Evolutionary conservation across 2,329 filamentous ascomycete genomes (phyloP).

Genomic region (Phaeosphaeria sp.): DNA sequence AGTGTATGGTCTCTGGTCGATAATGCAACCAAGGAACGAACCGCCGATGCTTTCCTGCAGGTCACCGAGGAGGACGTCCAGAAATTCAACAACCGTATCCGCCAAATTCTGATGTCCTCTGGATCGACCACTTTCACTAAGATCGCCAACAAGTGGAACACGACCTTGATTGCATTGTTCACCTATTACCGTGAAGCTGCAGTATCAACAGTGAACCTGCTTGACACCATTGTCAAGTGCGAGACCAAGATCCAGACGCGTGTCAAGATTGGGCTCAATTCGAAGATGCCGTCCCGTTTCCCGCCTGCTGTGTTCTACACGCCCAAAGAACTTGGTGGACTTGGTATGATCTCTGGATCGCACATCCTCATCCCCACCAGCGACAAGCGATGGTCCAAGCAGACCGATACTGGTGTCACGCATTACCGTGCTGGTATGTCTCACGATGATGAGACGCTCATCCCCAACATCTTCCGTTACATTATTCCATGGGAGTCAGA

Average conservation of each 20-base stretch:
- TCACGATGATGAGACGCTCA: slow-evolving; percentile 95
- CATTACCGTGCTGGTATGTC: slow-evolving; percentile 98
- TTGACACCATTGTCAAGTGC: slow-evolving; percentile 98
- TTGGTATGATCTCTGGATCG: slow-evolving; percentile 98
- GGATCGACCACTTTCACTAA: slow-evolving; percentile 99
- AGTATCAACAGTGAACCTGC: slow-evolving; percentile 88
- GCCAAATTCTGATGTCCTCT: slow-evolving; percentile 98
- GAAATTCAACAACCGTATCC: slow-evolving; percentile 98
- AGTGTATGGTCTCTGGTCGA: slow-evolving; percentile 98
- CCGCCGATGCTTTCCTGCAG: slow-evolving; percentile 95
- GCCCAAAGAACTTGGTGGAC: slow-evolving; percentile 93
- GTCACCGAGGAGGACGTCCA: slow-evolving; percentile 98
- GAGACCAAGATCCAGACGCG: slow-evolving; percentile 99
- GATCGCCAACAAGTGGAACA: slow-evolving; percentile 99
- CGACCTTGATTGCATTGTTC: slow-evolving; percentile 92
- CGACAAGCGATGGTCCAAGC: slow-evolving; percentile 98
- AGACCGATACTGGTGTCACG: slow-evolving; percentile 95
- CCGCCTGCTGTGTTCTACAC: slow-evolving; percentile 98
- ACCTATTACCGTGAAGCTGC: slow-evolving; percentile 98
- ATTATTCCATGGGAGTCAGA: slow-evolving; percentile 99
- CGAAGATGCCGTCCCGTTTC: slow-evolving; percentile 99
- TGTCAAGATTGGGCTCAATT: slow-evolving; percentile 98
- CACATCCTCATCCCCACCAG: slow-evolving; percentile 97
- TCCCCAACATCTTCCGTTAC: slow-evolving; percentile 98
- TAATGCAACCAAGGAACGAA: slow-evolving; percentile 95